Evolutionary conservation across 2,329 filamentous ascomycete species (phyloP).

Genomic region (Leptosphaerulina australis): DNA sequence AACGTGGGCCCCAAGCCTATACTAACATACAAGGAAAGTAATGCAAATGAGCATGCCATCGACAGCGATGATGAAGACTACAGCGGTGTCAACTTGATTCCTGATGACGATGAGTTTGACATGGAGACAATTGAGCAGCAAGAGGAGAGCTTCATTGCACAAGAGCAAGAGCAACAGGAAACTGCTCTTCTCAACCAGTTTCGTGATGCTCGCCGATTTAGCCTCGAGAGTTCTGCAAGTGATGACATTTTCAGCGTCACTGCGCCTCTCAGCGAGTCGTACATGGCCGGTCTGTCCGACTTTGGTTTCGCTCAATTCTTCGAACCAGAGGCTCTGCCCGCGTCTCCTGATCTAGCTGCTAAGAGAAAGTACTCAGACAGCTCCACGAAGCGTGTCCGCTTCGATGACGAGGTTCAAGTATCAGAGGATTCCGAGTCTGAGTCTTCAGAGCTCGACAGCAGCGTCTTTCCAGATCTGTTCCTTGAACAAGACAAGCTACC

Average conservation of each 20-base stretch:
- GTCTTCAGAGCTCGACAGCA: slow-evolving; percentile 63
- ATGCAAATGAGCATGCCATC: slow-evolving; percentile 44
- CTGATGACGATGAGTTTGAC: slow-evolving; percentile 75
- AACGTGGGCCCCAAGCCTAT: slow-evolving; percentile 42
- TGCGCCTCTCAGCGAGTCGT: slow-evolving; percentile 34
- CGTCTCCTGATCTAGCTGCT: slow-evolving; percentile 45
- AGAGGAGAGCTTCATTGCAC: slow-evolving; percentile 77
- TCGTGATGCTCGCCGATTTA: slow-evolving; percentile 43
- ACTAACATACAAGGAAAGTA: slow-evolving; percentile 43
- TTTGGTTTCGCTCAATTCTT: slow-evolving; percentile 46
- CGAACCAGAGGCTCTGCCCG: slow-evolving; percentile 50
- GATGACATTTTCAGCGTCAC: slow-evolving; percentile 44
- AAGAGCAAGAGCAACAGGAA: slow-evolving; percentile 40
- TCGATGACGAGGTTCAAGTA: slow-evolving; percentile 67
- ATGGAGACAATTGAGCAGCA: slow-evolving; percentile 77
- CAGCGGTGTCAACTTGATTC: slow-evolving; percentile 77
- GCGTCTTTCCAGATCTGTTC: slow-evolving; percentile 79
- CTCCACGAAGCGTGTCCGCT: slow-evolving; percentile 71
- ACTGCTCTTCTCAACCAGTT: slow-evolving; percentile 40
- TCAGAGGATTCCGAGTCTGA: slow-evolving; percentile 63
- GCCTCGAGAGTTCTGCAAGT: slow-evolving; percentile 43
- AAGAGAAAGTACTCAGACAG: slow-evolving; percentile 48
- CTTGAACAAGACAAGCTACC: slow-evolving; percentile 76
- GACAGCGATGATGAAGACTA: slow-evolving; percentile 61
- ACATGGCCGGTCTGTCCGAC: slow-evolving; percentile 36